Base-by-base conservation (phyloP, 1,284 basidiomycete species). In the Fomitopsis schrenkii region DNA sequence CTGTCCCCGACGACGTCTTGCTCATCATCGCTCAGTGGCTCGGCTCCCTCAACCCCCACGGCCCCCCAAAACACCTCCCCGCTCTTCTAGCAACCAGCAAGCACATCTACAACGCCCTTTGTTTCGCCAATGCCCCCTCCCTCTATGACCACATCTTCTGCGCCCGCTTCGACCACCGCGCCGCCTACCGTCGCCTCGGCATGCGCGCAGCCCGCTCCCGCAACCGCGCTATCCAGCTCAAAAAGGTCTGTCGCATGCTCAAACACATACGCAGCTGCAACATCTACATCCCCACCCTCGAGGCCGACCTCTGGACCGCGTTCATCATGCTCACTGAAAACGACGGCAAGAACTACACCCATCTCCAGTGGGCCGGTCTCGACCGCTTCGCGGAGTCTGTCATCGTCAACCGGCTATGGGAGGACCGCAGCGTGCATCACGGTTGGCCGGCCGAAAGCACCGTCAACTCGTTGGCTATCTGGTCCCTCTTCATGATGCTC, bases 261-360 rank as follows among this genome's bases (percentile, higher is more conserved):
- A 68, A 69, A 15, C 74, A 71, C 44, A 68, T 88, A 41, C 77
- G 80, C 14, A 36, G 64, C 2, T 72, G 72, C 19, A 72, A 81
- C 63, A 72, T 83, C 53, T 66, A 72, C 60, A 63, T 69, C 6
- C 59, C 67, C 14, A 58, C 62, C 44, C 71, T 82, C 12, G 66
- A 73, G 19, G 57, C 76, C 77, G 75, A 87, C 48, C 74, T 91
- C 10, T 85, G 83, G 77, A 76, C 76, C 0, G 77, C 82, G 0
- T 87, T 85, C 64, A 68, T 90, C 57, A 85, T 93, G 82, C 71
- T 90, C 67, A 74, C 85, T 7, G 91, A 93, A 69, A 88, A 91
- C 76, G 87, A 94, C 71, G 90, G 88, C 36, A 84, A 83, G 73
- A 94, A 94, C 70, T 74, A 80, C 30, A 72, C 69, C 3, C 88